Evolutionary conservation across 208 protist species (phyloP).

Genomic region (Leishmania mexicana): DNA sequence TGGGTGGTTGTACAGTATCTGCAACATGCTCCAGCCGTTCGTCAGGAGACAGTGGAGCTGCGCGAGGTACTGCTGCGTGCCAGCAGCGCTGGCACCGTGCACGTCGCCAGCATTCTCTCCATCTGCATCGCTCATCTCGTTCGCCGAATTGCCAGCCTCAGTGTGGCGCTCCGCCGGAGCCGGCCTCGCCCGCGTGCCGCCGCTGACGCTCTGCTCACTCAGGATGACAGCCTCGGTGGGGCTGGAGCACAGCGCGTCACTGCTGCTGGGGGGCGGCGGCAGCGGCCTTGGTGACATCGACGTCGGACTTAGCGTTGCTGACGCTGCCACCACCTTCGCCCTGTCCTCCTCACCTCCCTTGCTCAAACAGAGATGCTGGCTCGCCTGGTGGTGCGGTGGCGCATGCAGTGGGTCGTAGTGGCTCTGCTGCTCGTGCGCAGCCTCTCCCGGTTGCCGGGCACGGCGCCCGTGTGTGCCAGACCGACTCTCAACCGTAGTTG

Average conservation of each 20-base stretch:
- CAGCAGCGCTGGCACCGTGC: slow-evolving; percentile 4
- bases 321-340: neutral
- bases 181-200: neutral
- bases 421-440: neutral
- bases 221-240: neutral
- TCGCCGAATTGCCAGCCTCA: neutral
- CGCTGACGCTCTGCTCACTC: neutral
- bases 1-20: slow-evolving; percentile 51
- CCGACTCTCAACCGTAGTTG: neutral
- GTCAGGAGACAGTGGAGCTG: slow-evolving; percentile 52
- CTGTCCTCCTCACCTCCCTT: neutral
- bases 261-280: neutral
- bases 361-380: neutral
- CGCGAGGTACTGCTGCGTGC: slow-evolving; percentile 28
- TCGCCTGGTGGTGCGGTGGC: neutral
- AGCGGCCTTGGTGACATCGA: neutral
- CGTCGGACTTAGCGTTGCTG: neutral
- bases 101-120: neutral
- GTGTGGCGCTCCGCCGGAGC: neutral
- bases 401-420: neutral
- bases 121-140: neutral
- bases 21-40: slow-evolving; percentile 67
- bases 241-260: neutral
- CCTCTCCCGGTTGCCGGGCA: neutral
- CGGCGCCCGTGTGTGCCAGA: neutral